Base-by-base conservation (phyloP, 177 flowering plant species). In the Telopea speciosissima region DNA sequence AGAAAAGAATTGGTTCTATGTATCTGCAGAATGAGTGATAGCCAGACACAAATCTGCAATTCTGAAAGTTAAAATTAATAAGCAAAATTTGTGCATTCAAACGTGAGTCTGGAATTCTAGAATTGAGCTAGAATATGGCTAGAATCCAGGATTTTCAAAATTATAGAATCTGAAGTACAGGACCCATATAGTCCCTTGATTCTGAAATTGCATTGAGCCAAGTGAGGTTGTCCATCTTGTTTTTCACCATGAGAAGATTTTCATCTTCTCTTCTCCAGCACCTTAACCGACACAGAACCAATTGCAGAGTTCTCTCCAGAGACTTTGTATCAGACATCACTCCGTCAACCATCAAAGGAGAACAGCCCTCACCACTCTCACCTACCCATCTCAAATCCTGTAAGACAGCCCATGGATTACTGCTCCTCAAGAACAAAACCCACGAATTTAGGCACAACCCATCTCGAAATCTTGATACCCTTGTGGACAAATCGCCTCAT, bases 381-480 rank as follows among this genome's bases (percentile, higher is more conserved):
- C 70, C 56, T 21, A 11, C 80, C 77, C 77, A 68, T 31, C 72
- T 75, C 76, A 76, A 73, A 44, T 54, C 83, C 69, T 83, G 83
- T 79, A 67, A 67, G 52, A 81, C 59, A 71, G 26, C 74, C 73
- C 69, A 75, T 74, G 85, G 80, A 62, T 68, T 83, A 16, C 64
- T 78, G 65, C 59, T 78, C 65, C 66, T 72, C 31, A 68, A 36
- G 52, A n/a, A 16, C 72, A 80, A 75, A 66, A 36, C 63, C 82
- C 71, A 70, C 63, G 78, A 67, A 36, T 81, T 79, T 44, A 76
- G 69, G 24, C 52, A 70, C 42, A 77, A 68, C 84, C 84, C 86
- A 76, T 80, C 77, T 82, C 86, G 81, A 21, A 80, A 74, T 72
- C 64, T 83, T 69, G 76, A 73, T 65, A 86, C 93, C 77, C 88